phyloP scores from a whole-genome alignment of 1,139 yeast species.

The Hemisphaericaspora xylofermentans region DNA sequence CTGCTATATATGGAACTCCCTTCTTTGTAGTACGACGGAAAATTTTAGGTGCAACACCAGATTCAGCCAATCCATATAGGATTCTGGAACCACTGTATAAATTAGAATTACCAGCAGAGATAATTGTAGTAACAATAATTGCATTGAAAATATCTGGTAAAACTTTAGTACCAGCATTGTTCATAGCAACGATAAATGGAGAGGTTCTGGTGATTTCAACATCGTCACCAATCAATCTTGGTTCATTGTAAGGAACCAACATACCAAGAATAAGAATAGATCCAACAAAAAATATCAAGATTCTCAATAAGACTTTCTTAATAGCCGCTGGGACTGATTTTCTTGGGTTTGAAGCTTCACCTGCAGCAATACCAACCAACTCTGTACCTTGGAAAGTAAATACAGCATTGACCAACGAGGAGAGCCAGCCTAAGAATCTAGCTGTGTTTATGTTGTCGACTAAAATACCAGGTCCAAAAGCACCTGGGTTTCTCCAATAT shows the following conservation, averaged over 20 bases:
- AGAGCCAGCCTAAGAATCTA: conserved; percentile 50
- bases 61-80: conserved; percentile 20
- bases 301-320: conserved; percentile 17
- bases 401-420: conserved; percentile 29
- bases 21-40: conserved; percentile 6
- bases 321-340: conserved; percentile 15
- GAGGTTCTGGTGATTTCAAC: conserved; percentile 15
- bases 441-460: conserved; percentile 47
- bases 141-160: conserved; percentile 17
- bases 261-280: conserved; percentile 18
- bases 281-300: conserved; percentile 17
- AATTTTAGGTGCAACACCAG: conserved; percentile 9
- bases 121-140: conserved; percentile 21
- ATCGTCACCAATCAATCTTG: conserved; percentile 9
- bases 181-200: conserved; percentile 18
- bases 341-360: conserved; percentile 20
- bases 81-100: conserved; percentile 28
- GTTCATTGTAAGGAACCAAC: conserved; percentile 19
- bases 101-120: conserved; percentile 30
- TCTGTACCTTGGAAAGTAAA: conserved; percentile 39
- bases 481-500: conserved; percentile 49
- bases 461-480: conserved; percentile 67
- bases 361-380: conserved; percentile 32
- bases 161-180: conserved; percentile 11
- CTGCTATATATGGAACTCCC: conserved; percentile 22